These are phyloP conservation scores for Avena sativa DNA, from an alignment of 176 grass and related monocot species.

Conservation along the genomic window DNA sequence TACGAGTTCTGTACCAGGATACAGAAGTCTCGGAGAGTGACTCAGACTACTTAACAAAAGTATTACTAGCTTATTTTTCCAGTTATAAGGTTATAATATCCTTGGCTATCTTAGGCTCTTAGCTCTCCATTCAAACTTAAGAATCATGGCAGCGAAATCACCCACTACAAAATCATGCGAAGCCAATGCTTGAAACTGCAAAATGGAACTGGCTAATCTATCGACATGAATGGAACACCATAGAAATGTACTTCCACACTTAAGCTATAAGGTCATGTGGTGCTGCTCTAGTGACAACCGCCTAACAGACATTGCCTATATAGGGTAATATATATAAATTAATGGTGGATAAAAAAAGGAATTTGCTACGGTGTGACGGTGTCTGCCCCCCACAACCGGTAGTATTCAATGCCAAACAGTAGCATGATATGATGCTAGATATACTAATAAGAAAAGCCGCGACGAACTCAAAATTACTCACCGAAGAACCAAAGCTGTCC, in stretches of 20 bases:
- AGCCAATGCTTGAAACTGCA: neutral
- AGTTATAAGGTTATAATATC: neutral
- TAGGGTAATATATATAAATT: neutral
- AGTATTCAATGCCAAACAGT: neutral
- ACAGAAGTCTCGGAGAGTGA: neutral
- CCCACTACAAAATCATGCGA: neutral
- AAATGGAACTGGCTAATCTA: neutral
- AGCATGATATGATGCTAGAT: neutral
- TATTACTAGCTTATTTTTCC: neutral
- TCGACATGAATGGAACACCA: neutral
- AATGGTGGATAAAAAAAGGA: neutral
- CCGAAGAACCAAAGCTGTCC: neutral
- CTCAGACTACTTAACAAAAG: slow-evolving; percentile 1
- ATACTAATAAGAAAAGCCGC: neutral
- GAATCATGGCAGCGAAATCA: neutral
- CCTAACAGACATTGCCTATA: neutral
- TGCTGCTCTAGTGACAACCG: neutral
- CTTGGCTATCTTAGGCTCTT: neutral
- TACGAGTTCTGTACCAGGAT: neutral
- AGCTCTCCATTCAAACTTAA: neutral
- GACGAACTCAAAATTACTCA: neutral
- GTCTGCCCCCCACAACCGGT: neutral
- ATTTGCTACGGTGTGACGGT: neutral
- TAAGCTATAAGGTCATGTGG: neutral
- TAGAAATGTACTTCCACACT: neutral